These are phyloP conservation scores for Claviceps sp. DNA, from an alignment of 2,329 filamentous ascomycete genomes.

Conservation along the genomic window DNA sequence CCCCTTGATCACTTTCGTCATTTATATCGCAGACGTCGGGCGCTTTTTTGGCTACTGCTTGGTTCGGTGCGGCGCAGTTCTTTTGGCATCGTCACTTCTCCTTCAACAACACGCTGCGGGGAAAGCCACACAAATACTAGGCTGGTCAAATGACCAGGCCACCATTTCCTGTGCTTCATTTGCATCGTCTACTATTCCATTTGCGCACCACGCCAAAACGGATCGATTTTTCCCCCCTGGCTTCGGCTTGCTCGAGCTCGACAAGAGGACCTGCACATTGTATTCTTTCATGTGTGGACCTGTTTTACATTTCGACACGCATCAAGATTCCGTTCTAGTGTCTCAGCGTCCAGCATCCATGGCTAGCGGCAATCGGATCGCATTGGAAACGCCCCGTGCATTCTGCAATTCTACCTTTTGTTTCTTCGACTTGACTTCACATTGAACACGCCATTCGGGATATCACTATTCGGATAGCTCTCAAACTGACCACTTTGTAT, in stretches of 20 bases:
- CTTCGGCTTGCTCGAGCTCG: neutral
- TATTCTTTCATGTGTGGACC: neutral
- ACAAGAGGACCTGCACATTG: neutral
- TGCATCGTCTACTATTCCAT: neutral
- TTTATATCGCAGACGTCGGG: neutral
- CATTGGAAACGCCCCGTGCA: constrained; percentile 14
- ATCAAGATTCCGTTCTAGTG: neutral
- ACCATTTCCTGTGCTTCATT: neutral
- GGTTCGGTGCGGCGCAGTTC: neutral
- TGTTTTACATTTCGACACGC: neutral
- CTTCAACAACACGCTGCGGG: constrained; percentile 1
- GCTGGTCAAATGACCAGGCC: constrained; percentile 4
- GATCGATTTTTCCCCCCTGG: neutral
- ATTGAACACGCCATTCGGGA: neutral
- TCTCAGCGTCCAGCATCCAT: neutral
- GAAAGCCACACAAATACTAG: constrained; percentile 1
- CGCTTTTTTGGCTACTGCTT: neutral
- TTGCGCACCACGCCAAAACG: constrained; percentile 7
- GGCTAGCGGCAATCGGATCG: neutral
- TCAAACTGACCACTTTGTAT: neutral
- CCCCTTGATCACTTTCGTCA: neutral
- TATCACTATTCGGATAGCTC: neutral
- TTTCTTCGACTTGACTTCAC: neutral
- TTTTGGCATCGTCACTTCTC: neutral
- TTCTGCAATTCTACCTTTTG: constrained; percentile 11